Conservation (phyloP, 1,284 basidiomycete species). For the Malassezia japonica region DNA sequence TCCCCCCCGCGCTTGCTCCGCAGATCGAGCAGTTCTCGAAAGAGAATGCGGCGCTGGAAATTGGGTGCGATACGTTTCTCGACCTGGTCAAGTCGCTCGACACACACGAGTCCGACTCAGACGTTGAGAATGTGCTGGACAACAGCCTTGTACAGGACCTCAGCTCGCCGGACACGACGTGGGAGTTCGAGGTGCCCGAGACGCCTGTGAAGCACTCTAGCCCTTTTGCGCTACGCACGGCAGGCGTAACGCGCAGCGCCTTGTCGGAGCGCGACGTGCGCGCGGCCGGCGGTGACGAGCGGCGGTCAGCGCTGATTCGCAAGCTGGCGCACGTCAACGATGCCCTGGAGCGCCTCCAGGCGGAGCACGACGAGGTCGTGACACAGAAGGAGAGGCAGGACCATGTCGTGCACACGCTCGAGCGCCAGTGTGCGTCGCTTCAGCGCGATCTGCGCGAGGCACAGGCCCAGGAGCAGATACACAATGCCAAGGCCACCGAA, state of each 20-base stretch:
- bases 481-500: background rate
- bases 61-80: slow-evolving; percentile 14
- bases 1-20: background rate
- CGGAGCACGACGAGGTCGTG: background rate
- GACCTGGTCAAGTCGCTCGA: slow-evolving; percentile 5
- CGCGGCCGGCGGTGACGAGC: background rate
- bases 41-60: background rate
- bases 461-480: background rate
- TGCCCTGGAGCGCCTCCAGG: slow-evolving; percentile 9
- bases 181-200: background rate
- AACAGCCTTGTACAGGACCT: background rate
- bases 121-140: background rate
- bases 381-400: slow-evolving; percentile 21
- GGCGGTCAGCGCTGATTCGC: slow-evolving; percentile 1
- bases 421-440: background rate
- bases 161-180: background rate
- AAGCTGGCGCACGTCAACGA: slow-evolving; percentile 11
- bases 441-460: background rate
- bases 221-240: too few species aligned
- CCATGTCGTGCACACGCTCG: background rate
- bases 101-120: slow-evolving; percentile 7
- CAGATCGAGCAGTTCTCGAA: slow-evolving; percentile 8
- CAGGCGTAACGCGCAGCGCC: background rate
- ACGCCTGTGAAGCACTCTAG: background rate
- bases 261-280: background rate